Evolutionary conservation across 441 rosid species (phyloP).

Genomic region (Viola pubescens): DNA sequence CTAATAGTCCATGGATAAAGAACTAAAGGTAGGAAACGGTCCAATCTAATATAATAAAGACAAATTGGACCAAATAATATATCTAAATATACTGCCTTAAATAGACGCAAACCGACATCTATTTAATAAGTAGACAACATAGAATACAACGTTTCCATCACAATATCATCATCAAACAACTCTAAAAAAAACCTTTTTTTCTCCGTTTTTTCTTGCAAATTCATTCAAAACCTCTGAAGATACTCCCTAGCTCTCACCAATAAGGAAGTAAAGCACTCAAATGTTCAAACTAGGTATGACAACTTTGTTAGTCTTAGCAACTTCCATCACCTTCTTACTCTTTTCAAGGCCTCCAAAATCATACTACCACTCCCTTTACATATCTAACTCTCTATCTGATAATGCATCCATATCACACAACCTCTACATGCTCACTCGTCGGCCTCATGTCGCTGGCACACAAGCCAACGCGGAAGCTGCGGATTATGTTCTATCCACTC

Average conservation of each 20-base stretch:
- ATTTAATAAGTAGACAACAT: not conserved
- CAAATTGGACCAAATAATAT: no score
- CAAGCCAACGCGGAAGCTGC: constrained; percentile 66
- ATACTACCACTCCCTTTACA: constrained; percentile 48
- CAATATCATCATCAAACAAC: not conserved
- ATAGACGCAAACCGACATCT: not conserved
- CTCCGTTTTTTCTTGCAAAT: not conserved
- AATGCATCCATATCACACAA: constrained; percentile 53
- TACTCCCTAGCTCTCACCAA: not conserved
- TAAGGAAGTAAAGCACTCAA: constrained; percentile 8
- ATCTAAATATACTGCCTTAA: no score
- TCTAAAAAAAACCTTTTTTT: not conserved
- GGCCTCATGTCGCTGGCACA: constrained; percentile 74
- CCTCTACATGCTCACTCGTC: constrained; percentile 64
- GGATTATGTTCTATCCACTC: constrained; percentile 38
- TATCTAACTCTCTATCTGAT: constrained; percentile 45
- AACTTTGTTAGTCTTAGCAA: constrained; percentile 29
- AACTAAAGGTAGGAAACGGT: constrained; percentile 1
- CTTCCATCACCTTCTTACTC: constrained; percentile 29
- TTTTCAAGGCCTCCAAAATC: constrained; percentile 36
- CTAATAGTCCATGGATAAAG: not conserved
- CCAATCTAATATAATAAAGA: constrained; percentile 2
- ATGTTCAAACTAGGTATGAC: constrained; percentile 26
- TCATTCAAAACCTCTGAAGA: not conserved
- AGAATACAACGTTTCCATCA: not conserved